These are phyloP conservation scores for Capronia coronata DNA, from an alignment of 2,329 filamentous ascomycete species.

Conservation along the genomic window DNA sequence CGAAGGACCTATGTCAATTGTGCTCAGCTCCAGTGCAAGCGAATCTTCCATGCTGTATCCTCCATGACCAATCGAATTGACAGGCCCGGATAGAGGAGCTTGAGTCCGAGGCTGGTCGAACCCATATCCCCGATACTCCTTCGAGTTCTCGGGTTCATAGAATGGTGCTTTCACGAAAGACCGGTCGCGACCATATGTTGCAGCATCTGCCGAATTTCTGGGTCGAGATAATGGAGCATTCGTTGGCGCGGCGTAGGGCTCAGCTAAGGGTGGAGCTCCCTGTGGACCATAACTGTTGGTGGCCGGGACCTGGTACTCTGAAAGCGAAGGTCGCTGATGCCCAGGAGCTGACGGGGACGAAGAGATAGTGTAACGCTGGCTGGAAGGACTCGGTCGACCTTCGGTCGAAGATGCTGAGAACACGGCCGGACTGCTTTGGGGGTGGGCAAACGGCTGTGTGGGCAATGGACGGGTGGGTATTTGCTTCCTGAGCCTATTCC, in stretches of 20 bases:
- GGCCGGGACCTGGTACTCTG: conserved; percentile 25
- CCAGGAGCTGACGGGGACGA: conserved; percentile 13
- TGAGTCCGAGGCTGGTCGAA: conserved; percentile 47
- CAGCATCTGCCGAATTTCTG: conserved; percentile 1
- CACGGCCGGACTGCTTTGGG: conserved; percentile 24
- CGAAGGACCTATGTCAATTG: conserved; percentile 43
- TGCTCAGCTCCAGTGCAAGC: conserved; percentile 52
- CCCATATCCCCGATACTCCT: conserved; percentile 19
- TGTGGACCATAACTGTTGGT: conserved; percentile 15
- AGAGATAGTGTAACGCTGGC: conserved; percentile 13
- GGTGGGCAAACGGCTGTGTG: conserved; percentile 23
- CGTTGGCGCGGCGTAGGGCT: conserved; percentile 27
- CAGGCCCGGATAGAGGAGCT: conserved; percentile 35
- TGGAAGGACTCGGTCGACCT: conserved; percentile 11
- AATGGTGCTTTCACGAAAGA: conserved; percentile 41
- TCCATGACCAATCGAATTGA: conserved; percentile 4
- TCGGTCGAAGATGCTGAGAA: conserved; percentile 3
- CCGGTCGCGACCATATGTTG: conserved; percentile 31
- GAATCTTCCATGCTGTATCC: conserved; percentile 36
- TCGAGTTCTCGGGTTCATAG: not conserved
- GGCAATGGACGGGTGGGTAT: conserved; percentile 24
- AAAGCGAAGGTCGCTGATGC: conserved; percentile 18
- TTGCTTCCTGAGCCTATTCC: conserved; percentile 29
- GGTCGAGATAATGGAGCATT: conserved; percentile 10
- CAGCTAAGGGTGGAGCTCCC: conserved; percentile 22